Base-by-base conservation (phyloP, 495 filamentous ascomycete species). In the Podospora anserina region DNA sequence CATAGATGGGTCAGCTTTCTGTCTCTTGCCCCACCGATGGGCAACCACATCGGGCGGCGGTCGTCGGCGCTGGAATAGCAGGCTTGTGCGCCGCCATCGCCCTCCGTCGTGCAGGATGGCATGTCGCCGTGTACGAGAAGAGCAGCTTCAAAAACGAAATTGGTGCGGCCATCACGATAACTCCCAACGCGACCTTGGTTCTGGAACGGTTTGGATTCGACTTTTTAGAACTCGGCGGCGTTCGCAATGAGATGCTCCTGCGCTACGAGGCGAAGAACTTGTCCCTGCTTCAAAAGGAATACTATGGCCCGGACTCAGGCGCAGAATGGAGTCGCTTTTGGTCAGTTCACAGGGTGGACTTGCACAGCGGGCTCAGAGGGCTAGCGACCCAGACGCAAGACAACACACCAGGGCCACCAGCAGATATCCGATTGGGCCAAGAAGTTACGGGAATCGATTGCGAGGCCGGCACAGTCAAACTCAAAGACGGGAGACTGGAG, bases 101-200 rank as follows among this genome's bases (percentile, higher is more conserved):
- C 1, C 72, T 86, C 30, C 79, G 83, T 23, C 79, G 77, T 1
- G 77, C 78, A 4, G 86, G 85, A 4, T 82, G 85, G 68, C 65
- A 78, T 65, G 84, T 87, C 20, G 53, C 82, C 66, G 81, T 88
- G 28, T 78, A 82, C 62, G 86, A 88, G 68, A 84, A 82, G 26
- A 84, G 81, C 1, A 69, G 23, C 4, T 85, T 88, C 72, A 73
- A 81, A n/a, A 84, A 78, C 53, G 85, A 88, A 69, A 78, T 85
- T 6, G 86, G 86, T 2, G 86, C 86, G 2, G 85, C 84, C 20
- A 84, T 87, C 63, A 76, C 80, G n/a, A 63, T 84, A 5, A 78
- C 80, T 0, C 85, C 85, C 1, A 87, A 87, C 67, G 84, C 82
- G 3, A 78, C 77, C 23, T 73, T 75, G 23, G 80, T 85, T 30